Evolutionary conservation across 371 early-diverging fungal genomes (phyloP), one percentile per base, ranked within the genome.

Genomic region (Syncephalastrum contaminatum): DNA sequence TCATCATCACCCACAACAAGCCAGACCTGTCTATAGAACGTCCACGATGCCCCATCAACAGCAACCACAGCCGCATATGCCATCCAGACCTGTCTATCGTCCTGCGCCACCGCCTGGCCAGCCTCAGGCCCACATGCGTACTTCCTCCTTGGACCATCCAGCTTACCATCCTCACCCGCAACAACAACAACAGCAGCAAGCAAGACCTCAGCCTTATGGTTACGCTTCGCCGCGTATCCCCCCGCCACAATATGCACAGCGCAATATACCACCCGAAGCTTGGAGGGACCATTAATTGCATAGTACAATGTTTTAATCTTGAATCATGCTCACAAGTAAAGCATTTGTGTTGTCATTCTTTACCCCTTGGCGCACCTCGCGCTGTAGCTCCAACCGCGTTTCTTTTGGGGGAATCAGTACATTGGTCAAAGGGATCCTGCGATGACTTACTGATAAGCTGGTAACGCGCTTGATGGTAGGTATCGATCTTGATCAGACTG

Each of bases 391-490:
- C 36, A 30, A 12, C 36, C 36, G 36, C 2, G 36, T 30, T 30
- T 30, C 36, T 30, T 30, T 30, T 30, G 36, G 36, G 36, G 25
- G 25, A 30, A 30, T 30, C 0, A 30, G 36, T 30, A 2, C 8
- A 30, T 10, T 5, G 36, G 12, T 30, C 36, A 19, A 48, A 48
- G 15, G 5, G 24, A 46, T 12, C 13, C 2, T 21, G 13, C 13
- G 3, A 4, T 40, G 7, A 64, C 76, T 72, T 66, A 85, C 86
- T 72, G 27, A 66, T 72, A 41, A 92, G 91, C 22, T 69, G 53
- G 66, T 92, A 92, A 56, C 84, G 83, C n/a, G 70, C 64, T 10
- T 53, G 52, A 25, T 88, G 85, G 56, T 77, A 75, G 1, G 72
- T 51, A 56, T 93, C 92, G 16, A 91, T 68, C 3, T 48, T 53